Evolutionary conservation across 202 grass and related monocot species (phyloP), one percentile per base, ranked within the genome.

Genomic region (Setaria italica): DNA sequence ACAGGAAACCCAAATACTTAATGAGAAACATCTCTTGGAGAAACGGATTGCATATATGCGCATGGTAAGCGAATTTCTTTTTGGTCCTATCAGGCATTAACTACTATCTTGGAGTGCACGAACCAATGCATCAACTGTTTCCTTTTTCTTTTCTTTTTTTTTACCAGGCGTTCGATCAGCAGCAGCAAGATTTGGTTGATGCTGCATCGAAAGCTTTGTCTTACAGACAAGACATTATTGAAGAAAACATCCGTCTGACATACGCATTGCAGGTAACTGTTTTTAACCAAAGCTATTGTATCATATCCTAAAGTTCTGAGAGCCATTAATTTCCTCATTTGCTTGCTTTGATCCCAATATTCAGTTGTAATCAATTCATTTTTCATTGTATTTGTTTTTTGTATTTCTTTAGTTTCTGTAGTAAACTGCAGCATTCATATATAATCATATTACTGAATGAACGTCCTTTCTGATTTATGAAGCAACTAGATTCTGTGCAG

Each of bases 201-300:
- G 91, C 97, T 74, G 93, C 97, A 80, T 99, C 97, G 4, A 94
- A 99, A 90, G 97, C 97, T 84, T 91, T 99, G 87, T 99, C 93
- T 48, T 99, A 99, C 77, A 92, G 93, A 82, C 97, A 99, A 85
- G 93, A 94, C 67, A 96, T 99, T 79, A 91, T 94, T 3, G 97
- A 99, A 82, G 97, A 99, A 87, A 96, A 99, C 84, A 96, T 99
- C 33, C 97, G 90, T 69, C 90, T 99, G n/a, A 92, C 96, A 72
- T 94, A 99, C 62, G 90, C 93, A 32, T 88, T 99, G 63, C 96
- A 99, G 94, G 96, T 96, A 91, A 67, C 42, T 62, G 43, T n/a
- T 16, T 47, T 42, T 72, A 55, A 47, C 19, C 17, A 8, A 70
- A 2, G 11, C 39, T 21, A 47, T 65, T 77, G 34, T 77, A 69